Percentiles rank a stretch among this genome's conserved stretches.
These are phyloP conservation scores for Diaporthe longicolla DNA, from an alignment of 2,329 filamentous ascomycete genomes.

Conservation along the genomic window DNA sequence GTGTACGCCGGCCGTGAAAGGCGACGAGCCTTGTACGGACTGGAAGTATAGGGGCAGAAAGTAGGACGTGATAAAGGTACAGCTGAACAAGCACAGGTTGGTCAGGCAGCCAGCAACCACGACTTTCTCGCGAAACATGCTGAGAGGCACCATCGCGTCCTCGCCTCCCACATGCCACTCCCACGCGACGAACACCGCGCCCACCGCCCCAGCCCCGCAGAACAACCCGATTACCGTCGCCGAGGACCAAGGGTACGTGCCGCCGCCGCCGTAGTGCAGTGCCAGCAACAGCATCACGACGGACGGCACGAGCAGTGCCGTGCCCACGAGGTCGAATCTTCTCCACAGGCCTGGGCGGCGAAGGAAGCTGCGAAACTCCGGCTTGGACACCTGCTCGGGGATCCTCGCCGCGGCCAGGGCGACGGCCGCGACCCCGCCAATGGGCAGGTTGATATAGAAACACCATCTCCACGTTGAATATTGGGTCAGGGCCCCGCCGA, in stretches of 20 bases:
- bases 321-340: constrained; percentile 44
- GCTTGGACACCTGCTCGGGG: constrained; percentile 45
- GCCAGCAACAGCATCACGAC: constrained; percentile 53
- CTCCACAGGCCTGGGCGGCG: constrained; percentile 32
- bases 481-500: constrained; percentile 39
- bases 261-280: constrained; percentile 53
- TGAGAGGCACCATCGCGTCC: constrained; percentile 47
- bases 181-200: constrained; percentile 48
- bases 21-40: constrained; percentile 26
- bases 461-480: constrained; percentile 53
- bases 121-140: constrained; percentile 44
- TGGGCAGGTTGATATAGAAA: constrained; percentile 55
- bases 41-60: constrained; percentile 43
- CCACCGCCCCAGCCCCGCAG: constrained; percentile 44
- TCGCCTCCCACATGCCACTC: constrained; percentile 48
- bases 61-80: constrained; percentile 48
- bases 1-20: constrained; percentile 30
- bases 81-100: constrained; percentile 43
- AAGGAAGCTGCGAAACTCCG: constrained; percentile 14
- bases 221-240: constrained; percentile 52
- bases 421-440: constrained; percentile 33
- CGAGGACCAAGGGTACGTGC: constrained; percentile 48
- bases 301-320: constrained; percentile 49
- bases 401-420: constrained; percentile 49
- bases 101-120: constrained; percentile 40